A percentile compares a stretch with the other conserved stretches of the same genome.
Conservation (phyloP, 148 eudicot species). For the Rhododendron molle region DNA sequence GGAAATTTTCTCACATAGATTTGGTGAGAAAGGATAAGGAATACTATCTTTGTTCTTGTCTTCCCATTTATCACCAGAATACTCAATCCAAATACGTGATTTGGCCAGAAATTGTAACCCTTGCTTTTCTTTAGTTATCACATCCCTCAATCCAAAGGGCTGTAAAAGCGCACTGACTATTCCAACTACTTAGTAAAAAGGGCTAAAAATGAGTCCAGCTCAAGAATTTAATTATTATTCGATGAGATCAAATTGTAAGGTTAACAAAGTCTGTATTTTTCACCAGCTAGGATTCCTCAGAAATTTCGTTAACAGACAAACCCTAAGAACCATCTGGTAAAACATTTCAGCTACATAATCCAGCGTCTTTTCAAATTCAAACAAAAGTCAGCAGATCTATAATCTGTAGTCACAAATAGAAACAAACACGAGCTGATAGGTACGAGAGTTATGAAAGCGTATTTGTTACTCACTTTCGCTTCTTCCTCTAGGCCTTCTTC, state of each 20-base stretch:
- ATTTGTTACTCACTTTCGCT: conserved; percentile 9
- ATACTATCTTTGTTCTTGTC: background rate
- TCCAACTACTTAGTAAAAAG: background rate
- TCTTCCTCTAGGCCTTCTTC: conserved; percentile 17
- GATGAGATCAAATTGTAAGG: background rate
- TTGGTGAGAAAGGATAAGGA: background rate
- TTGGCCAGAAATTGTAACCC: background rate
- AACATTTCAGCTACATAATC: background rate
- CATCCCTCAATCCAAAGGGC: background rate
- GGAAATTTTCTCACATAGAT: background rate
- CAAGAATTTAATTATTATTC: background rate
- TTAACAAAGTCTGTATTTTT: background rate
- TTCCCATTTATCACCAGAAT: background rate
- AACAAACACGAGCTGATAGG: background rate
- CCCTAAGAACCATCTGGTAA: background rate
- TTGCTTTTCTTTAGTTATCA: background rate
- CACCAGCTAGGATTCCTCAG: background rate
- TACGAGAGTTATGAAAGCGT: background rate
- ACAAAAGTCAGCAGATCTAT: background rate
- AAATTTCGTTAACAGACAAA: background rate
- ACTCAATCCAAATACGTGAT: background rate
- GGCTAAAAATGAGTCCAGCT: background rate
- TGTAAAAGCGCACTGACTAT: background rate
- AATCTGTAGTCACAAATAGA: too few species aligned
- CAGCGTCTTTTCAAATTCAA: background rate